phyloP scores from a whole-genome alignment of 805 yeast species.

The Diddensiella caesifluorescens region DNA sequence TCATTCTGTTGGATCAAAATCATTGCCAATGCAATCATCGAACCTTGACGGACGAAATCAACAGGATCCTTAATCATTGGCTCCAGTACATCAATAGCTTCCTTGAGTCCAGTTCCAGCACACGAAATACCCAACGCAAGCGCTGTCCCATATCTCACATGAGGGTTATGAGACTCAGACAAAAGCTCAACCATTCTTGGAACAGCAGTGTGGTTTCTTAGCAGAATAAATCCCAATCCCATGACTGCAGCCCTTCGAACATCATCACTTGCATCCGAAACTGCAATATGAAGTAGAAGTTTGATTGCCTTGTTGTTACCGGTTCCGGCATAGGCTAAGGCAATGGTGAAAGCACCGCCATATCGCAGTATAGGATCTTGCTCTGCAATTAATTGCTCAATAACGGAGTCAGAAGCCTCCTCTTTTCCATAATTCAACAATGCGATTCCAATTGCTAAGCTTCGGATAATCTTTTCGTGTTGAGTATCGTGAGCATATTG shows the following conservation, averaged over 20 bases:
- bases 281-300: constrained; percentile 84
- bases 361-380: constrained; percentile 84
- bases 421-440: constrained; percentile 81
- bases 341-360: constrained; percentile 93
- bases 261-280: constrained; percentile 92
- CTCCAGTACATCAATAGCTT: constrained; percentile 88
- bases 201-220: constrained; percentile 86
- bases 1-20: constrained; percentile 84
- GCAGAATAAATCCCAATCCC: constrained; percentile 82
- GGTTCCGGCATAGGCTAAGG: constrained; percentile 95
- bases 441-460: constrained; percentile 87
- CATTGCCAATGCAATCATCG: constrained; percentile 88
- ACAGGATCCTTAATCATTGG: constrained; percentile 91
- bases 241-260: constrained; percentile 95
- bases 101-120: constrained; percentile 85
- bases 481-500: constrained; percentile 91
- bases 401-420: constrained; percentile 65
- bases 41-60: constrained; percentile 98
- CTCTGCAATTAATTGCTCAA: constrained; percentile 60
- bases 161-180: constrained; percentile 94
- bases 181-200: constrained; percentile 92
- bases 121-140: constrained; percentile 95
- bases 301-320: constrained; percentile 85
- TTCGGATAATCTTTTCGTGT: constrained; percentile 92
- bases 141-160: constrained; percentile 97